These are phyloP conservation scores for Barnettozyma sp. DNA, from an alignment of 805 yeast species.

Conservation along the genomic window DNA sequence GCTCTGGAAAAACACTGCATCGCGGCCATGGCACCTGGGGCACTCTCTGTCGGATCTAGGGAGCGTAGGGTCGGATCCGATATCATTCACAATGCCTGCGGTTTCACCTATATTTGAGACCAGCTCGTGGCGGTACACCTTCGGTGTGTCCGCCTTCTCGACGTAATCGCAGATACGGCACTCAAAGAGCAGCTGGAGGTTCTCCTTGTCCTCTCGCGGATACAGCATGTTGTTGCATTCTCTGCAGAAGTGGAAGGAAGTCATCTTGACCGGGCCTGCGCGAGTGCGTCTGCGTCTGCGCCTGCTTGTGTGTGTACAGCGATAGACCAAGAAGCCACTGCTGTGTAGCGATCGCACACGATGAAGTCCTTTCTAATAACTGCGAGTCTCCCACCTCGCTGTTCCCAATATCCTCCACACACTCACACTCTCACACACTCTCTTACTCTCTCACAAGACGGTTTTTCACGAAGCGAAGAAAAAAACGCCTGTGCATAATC, in stretches of 20 bases:
- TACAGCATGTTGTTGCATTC: constrained; percentile 97
- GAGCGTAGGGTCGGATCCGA: constrained; percentile 94
- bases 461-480: no score
- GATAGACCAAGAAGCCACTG: no score
- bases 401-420: no score
- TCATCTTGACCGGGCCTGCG: constrained; percentile 58
- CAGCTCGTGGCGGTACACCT: constrained; percentile 88
- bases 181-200: constrained; percentile 64
- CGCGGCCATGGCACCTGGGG: constrained; percentile 79
- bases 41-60: constrained; percentile 94
- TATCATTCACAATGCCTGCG: constrained; percentile 94
- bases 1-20: constrained; percentile 93
- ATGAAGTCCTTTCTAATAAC: no score
- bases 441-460: no score
- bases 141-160: constrained; percentile 81
- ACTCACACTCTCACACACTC: no score
- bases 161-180: constrained; percentile 94
- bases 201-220: constrained; percentile 88
- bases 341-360: no score
- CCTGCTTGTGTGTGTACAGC: no score
- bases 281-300: no score
- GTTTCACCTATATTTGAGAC: constrained; percentile 88
- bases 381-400: no score
- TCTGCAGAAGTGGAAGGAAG: constrained; percentile 92
- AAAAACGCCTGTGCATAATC: background rate